Base-by-base conservation (phyloP, 1,284 basidiomycete genomes). In the Boletus coffeatus region DNA sequence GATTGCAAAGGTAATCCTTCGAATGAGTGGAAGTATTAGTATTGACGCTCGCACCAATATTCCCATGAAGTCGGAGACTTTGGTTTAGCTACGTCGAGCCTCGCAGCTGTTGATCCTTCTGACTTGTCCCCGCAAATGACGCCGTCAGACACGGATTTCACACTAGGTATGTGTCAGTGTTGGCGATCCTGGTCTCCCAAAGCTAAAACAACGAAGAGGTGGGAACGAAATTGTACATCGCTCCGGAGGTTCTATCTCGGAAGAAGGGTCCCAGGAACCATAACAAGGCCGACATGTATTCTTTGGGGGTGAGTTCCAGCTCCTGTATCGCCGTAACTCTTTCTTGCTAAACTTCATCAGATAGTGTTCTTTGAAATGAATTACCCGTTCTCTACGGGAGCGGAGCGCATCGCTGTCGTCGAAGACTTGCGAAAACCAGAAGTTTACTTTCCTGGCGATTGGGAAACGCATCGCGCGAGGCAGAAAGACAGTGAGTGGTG, bases 321-420 rank as follows among this genome's bases (percentile, higher is more conserved):
- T 65, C 39, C 37, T 9, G 6, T n/a, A 7, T 25, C 18, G 6
- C 37, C n/a, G n/a, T 39, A 58, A 56, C 32, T 34, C 56, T 37
- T 37, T 16, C 10, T 43, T 36, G 61, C 18, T 25, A n/a, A 63
- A 21, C 55, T 64, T 50, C 53, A 56, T 7, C 58, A 93, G 89
- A 89, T 98, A 69, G 95, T 98, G 34, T 96, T 98, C 76, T 98
- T 98, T 71, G 96, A 98, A 79, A 96, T 98, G 94, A 95, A 95
- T 73, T 94, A 90, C 78, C 70, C 75, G 21, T 96, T 97, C 77
- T 81, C 83, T n/a, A 98, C 96, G 0, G 88, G 86, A 2, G 85
- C 93, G 61, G 96, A 98, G 73, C 87, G 96, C 14, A 90, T 93
- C 55, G 84, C 84, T 3, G 92, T 96, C 14, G 82, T 98, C 7